These are phyloP conservation scores for Cucurbita maxima DNA, from an alignment of 306 rosid genomes.

Conservation along the genomic window DNA sequence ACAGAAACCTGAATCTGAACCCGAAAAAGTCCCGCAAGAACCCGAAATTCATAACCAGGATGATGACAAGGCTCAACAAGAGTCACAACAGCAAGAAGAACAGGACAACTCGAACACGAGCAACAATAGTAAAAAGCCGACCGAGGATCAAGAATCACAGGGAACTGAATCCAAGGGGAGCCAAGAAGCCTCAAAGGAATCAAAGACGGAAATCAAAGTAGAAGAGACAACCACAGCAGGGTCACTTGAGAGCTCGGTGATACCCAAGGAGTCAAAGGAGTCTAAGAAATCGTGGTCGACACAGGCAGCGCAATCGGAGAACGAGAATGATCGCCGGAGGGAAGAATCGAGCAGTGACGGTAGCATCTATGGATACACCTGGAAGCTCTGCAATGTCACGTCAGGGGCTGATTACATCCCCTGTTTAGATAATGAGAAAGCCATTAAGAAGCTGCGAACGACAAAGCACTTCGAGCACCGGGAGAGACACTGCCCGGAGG, in stretches of 20 bases:
- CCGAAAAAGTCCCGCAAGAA: constrained; percentile 12
- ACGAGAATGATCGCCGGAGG: constrained; percentile 58
- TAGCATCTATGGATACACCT: constrained; percentile 25
- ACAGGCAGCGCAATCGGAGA: constrained; percentile 55
- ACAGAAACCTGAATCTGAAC: neutral
- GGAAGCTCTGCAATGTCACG: constrained; percentile 60
- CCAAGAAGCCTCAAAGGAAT: constrained; percentile 13
- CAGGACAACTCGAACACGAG: constrained; percentile 18
- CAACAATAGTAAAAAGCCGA: neutral
- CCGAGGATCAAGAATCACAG: neutral
- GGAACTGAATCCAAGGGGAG: neutral
- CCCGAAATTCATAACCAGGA: neutral
- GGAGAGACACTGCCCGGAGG: constrained; percentile 81
- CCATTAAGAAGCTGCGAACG: constrained; percentile 27
- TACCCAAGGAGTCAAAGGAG: constrained; percentile 39
- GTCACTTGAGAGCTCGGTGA: constrained; percentile 17
- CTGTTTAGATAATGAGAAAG: constrained; percentile 78
- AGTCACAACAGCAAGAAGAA: constrained; percentile 24
- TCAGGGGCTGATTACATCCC: constrained; percentile 70
- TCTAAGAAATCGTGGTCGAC: constrained; percentile 54
- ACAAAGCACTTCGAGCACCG: constrained; percentile 68
- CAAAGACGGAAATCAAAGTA: neutral
- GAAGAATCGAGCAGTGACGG: constrained; percentile 26
- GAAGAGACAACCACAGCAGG: constrained; percentile 16
- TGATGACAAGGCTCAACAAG: constrained; percentile 2